phyloP scores from a whole-genome alignment of 2,329 filamentous ascomycete genomes.

The Pyrenophora seminiperda region DNA sequence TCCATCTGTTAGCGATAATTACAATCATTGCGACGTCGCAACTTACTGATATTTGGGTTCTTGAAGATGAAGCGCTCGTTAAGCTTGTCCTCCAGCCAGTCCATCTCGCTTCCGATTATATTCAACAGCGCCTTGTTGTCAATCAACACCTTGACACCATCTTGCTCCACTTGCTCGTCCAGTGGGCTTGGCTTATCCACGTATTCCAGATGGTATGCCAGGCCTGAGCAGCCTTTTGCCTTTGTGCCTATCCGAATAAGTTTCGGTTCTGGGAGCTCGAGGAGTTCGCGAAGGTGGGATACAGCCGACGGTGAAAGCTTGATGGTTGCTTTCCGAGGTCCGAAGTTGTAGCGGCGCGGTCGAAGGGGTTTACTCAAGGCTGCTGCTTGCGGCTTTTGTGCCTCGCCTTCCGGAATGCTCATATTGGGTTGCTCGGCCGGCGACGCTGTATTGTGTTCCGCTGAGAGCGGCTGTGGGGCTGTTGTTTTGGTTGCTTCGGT shows the following conservation, averaged over 20 bases:
- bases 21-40: not conserved
- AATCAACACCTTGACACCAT: slow-evolving; percentile 92
- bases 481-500: slow-evolving; percentile 56
- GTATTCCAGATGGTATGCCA: slow-evolving; percentile 93
- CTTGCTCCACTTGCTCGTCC: slow-evolving; percentile 92
- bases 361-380: slow-evolving; percentile 53
- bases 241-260: slow-evolving; percentile 92
- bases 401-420: slow-evolving; percentile 65
- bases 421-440: slow-evolving; percentile 45
- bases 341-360: slow-evolving; percentile 69
- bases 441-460: slow-evolving; percentile 23
- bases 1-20: slow-evolving; percentile 29
- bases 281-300: slow-evolving; percentile 73
- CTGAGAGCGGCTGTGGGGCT: slow-evolving; percentile 48
- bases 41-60: slow-evolving; percentile 98
- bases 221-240: slow-evolving; percentile 90
- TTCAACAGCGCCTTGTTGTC: slow-evolving; percentile 97
- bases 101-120: slow-evolving; percentile 99
- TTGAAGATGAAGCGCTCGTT: slow-evolving; percentile 91
- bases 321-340: slow-evolving; percentile 88
- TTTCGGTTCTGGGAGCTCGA: slow-evolving; percentile 87
- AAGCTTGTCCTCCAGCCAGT: slow-evolving; percentile 96
- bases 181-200: slow-evolving; percentile 88
- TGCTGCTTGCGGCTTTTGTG: slow-evolving; percentile 64
- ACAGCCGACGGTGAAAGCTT: slow-evolving; percentile 81